Evolutionary conservation across 768 basidiomycete genomes (phyloP), one percentile per base, ranked within the genome.

Genomic region (Serpula lacrymans): DNA sequence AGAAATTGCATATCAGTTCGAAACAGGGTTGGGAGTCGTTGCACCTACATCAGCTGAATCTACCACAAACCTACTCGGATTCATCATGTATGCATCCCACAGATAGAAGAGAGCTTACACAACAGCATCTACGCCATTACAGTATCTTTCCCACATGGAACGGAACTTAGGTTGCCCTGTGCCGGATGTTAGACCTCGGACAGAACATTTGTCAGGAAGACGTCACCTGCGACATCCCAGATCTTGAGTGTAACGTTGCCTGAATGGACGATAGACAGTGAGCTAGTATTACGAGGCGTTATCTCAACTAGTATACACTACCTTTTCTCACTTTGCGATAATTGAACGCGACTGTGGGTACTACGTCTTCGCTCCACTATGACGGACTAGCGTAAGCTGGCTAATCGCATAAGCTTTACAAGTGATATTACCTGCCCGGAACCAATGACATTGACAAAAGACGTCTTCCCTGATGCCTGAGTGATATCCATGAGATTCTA

Each of bases 341-440:
- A 52, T 92, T 93, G 70, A 92, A 96, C 6, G 92, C 90, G 16
- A 96, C 87, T 1, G 93, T 96, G 1, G 93, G 93, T 0, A 92
- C 92, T n/a, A 93, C 90, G 40, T 95, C 93, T 68, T 94, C 90
- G 44, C 87, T 90, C 87, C 90, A 96, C 80, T 94, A 63, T 26
- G n/a, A n/a, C n/a, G n/a, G n/a, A n/a, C n/a, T n/a, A n/a, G n/a
- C n/a, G n/a, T n/a, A n/a, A n/a, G n/a, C n/a, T n/a, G n/a, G n/a
- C n/a, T n/a, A n/a, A n/a, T n/a, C n/a, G n/a, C n/a, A n/a, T n/a
- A n/a, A n/a, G n/a, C n/a, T 54, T 59, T 22, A 14, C 13, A 45
- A 30, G n/a, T n/a, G 11, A n/a, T 17, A 20, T 49, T 38, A 82
- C 86, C 69, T 88, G 86, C 50, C 85, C 86, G n/a, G 82, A 86